These are phyloP conservation scores for Cylindrodendrum hubeiense DNA, from an alignment of 2,329 filamentous ascomycete genomes.

Conservation along the genomic window DNA sequence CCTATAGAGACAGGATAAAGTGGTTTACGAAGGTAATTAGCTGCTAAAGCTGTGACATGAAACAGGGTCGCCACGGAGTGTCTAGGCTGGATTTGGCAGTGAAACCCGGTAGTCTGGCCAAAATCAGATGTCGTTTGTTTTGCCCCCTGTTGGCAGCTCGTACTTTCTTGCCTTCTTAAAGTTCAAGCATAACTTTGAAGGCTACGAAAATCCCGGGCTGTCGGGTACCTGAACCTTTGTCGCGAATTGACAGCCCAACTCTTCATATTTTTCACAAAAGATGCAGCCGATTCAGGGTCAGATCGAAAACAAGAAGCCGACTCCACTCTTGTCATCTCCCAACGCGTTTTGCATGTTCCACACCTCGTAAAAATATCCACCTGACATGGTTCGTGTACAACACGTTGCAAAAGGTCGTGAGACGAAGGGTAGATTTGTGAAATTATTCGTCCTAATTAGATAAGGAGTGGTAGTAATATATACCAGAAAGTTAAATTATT, in stretches of 20 bases:
- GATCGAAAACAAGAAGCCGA: no score
- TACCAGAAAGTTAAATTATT: neutral
- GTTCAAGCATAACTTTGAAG: neutral
- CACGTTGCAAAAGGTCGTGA: neutral
- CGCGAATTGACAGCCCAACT: no score
- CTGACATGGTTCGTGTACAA: neutral
- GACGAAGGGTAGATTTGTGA: neutral
- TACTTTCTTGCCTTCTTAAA: neutral
- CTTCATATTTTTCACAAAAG: no score
- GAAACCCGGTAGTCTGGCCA: neutral
- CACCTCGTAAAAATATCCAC: no score
- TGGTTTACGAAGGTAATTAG: neutral
- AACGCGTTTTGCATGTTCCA: no score
- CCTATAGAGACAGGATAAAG: neutral
- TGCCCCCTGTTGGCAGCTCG: neutral
- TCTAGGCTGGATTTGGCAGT: neutral
- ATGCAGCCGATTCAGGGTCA: no score
- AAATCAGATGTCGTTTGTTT: neutral
- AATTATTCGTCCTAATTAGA: neutral
- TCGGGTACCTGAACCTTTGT: no score
- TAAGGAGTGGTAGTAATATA: neutral
- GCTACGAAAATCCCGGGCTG: no score
- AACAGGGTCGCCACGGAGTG: neutral
- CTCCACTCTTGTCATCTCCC: no score
- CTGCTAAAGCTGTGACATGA: neutral